Evolutionary conservation across 2,329 filamentous ascomycete species (phyloP).

Genomic region (Phialemonium atrogriseum): DNA sequence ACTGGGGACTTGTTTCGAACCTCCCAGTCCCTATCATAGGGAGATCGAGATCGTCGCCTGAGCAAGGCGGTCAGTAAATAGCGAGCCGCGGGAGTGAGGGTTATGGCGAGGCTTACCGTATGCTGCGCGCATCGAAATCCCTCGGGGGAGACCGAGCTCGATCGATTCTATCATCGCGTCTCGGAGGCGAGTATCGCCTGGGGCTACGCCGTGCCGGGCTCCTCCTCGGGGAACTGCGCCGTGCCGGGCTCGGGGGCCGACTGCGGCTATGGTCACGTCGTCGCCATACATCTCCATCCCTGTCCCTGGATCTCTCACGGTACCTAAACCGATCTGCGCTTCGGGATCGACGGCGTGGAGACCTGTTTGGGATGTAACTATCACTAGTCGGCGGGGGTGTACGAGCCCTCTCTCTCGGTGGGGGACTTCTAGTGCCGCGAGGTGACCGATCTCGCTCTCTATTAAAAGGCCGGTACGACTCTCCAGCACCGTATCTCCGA

Average conservation of each 20-base stretch:
- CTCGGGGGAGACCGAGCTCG: constrained; percentile 30
- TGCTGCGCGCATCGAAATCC: constrained; percentile 28
- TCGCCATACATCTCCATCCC: constrained; percentile 25
- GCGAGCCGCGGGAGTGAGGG: constrained; percentile 6
- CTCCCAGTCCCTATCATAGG: constrained; percentile 37
- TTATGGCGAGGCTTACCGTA: constrained; percentile 17
- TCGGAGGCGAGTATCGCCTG: constrained; percentile 27
- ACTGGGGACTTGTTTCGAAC: constrained; percentile 26
- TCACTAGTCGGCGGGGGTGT: constrained; percentile 24
- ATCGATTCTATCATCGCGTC: constrained; percentile 29
- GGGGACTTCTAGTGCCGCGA: constrained; percentile 13
- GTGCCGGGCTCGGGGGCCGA: constrained; percentile 24
- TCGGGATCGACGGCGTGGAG: constrained; percentile 31
- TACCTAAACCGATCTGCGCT: constrained; percentile 31
- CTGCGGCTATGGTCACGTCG: constrained; percentile 30
- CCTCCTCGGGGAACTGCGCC: constrained; percentile 21
- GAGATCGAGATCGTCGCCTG: constrained; percentile 48
- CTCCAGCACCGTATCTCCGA: constrained; percentile 52
- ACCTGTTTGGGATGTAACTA: constrained; percentile 32
- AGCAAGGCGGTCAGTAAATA: constrained; percentile 5
- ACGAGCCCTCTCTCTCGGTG: constrained; percentile 22
- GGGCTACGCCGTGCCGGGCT: constrained; percentile 25
- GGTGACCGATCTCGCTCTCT: constrained; percentile 20
- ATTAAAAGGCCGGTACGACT: constrained; percentile 53
- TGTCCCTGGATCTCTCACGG: constrained; percentile 27